Conservation (phyloP, 345 rosid species). For the Cardamine occulta region DNA sequence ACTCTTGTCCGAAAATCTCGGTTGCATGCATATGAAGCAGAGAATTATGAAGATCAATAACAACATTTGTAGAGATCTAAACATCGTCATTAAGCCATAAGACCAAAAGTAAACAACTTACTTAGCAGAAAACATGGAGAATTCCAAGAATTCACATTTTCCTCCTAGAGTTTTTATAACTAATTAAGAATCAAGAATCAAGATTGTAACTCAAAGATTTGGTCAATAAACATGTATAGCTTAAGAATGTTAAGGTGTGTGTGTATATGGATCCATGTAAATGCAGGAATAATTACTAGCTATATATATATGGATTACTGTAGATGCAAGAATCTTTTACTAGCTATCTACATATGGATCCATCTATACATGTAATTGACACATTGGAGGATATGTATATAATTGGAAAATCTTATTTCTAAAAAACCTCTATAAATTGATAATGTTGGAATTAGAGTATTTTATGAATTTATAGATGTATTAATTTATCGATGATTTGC, state of each 20-base stretch:
- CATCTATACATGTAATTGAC: not conserved
- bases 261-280: not conserved
- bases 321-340: not conserved
- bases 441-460: too few relatives aligned
- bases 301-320: too few relatives aligned
- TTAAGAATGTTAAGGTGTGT: not conserved
- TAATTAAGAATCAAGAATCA: not conserved
- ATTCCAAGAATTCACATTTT: not conserved
- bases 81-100: not conserved
- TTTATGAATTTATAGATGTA: too few relatives aligned
- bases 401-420: not conserved
- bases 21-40: not conserved
- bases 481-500: too few relatives aligned
- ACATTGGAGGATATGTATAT: not conserved
- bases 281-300: not conserved
- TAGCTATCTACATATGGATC: slow-evolving; percentile 20
- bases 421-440: too few relatives aligned
- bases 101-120: not conserved
- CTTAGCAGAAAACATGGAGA: not conserved
- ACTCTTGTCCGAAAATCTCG: not conserved
- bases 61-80: not conserved
- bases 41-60: not conserved
- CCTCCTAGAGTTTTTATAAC: not conserved
- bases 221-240: slow-evolving; percentile 10
- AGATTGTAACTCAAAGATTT: slow-evolving; percentile 1